Conservation (phyloP, 2,329 filamentous ascomycete genomes). For the Colletotrichum liaoningense region DNA sequence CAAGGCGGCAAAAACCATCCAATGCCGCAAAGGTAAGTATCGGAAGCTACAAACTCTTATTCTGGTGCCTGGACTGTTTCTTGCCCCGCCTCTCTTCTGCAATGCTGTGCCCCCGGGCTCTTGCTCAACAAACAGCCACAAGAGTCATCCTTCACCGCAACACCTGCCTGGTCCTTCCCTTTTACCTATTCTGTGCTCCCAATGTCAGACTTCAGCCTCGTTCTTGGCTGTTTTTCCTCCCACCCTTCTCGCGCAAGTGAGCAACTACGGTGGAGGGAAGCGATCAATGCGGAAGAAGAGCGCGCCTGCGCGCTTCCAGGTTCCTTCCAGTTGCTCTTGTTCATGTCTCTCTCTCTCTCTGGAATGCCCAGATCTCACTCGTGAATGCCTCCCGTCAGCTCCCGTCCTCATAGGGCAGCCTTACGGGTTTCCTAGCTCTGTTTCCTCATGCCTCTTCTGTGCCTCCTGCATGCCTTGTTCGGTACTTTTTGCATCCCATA, state of each 20-base stretch:
- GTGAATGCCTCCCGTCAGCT: background rate
- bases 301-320: background rate
- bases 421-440: slow-evolving; percentile 5
- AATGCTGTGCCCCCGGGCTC: background rate
- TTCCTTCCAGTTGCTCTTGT: no score
- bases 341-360: background rate
- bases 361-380: background rate
- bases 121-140: background rate
- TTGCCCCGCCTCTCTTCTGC: background rate
- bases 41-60: background rate
- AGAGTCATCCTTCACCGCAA: slow-evolving; percentile 3
- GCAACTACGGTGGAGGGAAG: background rate
- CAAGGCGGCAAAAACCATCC: background rate
- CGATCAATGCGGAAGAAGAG: background rate
- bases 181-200: background rate
- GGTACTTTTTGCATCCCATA: background rate
- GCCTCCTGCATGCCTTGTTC: background rate
- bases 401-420: slow-evolving; percentile 24
- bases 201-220: slow-evolving; percentile 18
- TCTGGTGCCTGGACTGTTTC: background rate
- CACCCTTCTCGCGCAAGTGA: background rate
- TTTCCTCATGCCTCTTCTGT: slow-evolving; percentile 3
- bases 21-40: no score
- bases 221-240: slow-evolving; percentile 1
- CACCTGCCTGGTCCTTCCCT: background rate